phyloP scores from a whole-genome alignment of 2,329 filamentous ascomycete species.

The Epichloe coenophiala region DNA sequence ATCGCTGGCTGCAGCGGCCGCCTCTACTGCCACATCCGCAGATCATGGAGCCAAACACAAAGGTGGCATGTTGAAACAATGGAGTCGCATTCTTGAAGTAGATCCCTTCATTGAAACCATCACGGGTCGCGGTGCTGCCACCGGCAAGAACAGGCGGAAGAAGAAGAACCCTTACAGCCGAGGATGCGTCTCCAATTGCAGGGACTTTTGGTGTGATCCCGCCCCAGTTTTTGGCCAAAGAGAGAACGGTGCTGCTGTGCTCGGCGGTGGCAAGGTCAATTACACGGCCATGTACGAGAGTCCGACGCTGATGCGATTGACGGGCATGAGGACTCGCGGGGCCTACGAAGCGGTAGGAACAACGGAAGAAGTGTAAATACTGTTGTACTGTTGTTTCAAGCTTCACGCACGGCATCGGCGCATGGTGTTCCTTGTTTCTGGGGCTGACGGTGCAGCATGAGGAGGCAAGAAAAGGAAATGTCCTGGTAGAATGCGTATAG shows the following conservation, averaged over 20 bases:
- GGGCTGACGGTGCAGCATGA: no score
- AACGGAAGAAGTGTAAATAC: conserved; percentile 33
- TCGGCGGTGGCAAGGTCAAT: conserved; percentile 70
- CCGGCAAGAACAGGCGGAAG: conserved; percentile 36
- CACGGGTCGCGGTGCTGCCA: conserved; percentile 63
- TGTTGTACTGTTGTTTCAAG: neutral
- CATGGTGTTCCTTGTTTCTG: neutral
- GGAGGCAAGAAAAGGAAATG: no score
- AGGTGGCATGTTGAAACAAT: conserved; percentile 59
- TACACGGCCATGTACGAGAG: conserved; percentile 85
- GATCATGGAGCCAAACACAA: conserved; percentile 40
- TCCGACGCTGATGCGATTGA: conserved; percentile 51
- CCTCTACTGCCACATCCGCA: conserved; percentile 25
- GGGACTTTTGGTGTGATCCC: conserved; percentile 91
- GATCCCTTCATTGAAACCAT: conserved; percentile 92
- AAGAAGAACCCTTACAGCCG: conserved; percentile 73
- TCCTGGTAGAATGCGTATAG: neutral
- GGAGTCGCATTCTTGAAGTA: conserved; percentile 74
- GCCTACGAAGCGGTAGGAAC: conserved; percentile 54
- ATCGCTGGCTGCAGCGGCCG: conserved; percentile 41
- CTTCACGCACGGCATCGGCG: neutral
- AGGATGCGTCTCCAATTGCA: conserved; percentile 78
- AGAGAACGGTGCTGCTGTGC: conserved; percentile 58
- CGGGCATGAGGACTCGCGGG: conserved; percentile 33
- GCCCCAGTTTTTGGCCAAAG: conserved; percentile 66